phyloP scores from a whole-genome alignment of 2,329 filamentous ascomycete species.

The Neophaeococcomyces mojaviensis region DNA sequence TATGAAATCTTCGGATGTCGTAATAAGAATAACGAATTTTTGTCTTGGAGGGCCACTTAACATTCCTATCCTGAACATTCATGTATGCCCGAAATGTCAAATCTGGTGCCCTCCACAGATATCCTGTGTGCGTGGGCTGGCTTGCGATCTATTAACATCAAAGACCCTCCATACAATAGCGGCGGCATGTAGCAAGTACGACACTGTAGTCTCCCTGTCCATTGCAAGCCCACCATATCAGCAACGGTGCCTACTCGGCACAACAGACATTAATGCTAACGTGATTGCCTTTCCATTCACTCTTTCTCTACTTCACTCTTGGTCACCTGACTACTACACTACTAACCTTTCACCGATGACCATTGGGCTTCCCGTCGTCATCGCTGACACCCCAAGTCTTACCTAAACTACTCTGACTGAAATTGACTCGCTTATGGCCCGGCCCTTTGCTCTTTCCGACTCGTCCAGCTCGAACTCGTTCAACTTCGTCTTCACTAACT shows the following conservation, averaged over 20 bases:
- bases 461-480: slow-evolving; percentile 13
- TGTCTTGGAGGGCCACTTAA: neutral
- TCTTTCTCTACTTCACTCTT: neutral
- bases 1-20: no score
- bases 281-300: neutral
- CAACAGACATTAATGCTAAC: no score
- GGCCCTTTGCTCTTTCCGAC: slow-evolving; percentile 1
- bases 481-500: slow-evolving; percentile 40
- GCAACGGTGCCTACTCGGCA: no score
- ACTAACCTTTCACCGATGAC: neutral
- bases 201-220: neutral
- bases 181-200: no score
- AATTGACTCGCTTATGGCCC: slow-evolving; percentile 23
- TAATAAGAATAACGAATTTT: no score
- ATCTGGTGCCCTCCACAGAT: neutral
- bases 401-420: slow-evolving; percentile 19
- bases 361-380: slow-evolving; percentile 11
- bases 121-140: slow-evolving; percentile 1
- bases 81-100: no score
- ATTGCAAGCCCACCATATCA: neutral
- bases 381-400: slow-evolving; percentile 9
- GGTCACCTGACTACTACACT: neutral
- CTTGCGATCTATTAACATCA: neutral
- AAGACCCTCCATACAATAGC: neutral
- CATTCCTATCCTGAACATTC: no score